Evolutionary conservation across 805 yeast species (phyloP).

Genomic region (Sugiyamaella boreocaroliniensis): DNA sequence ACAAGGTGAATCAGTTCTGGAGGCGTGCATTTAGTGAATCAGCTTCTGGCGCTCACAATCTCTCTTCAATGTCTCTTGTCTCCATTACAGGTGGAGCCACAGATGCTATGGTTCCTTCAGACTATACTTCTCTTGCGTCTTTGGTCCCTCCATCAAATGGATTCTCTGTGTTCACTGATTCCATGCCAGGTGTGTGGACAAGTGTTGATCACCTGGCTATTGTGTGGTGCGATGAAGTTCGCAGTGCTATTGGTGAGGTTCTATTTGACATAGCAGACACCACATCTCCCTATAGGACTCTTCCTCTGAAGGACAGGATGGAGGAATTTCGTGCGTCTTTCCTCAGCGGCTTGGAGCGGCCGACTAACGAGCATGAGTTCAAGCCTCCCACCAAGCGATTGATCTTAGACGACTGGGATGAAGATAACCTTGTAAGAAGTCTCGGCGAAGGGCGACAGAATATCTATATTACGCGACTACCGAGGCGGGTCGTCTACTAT

Average conservation of each 20-base stretch:
- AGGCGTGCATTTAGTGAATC: conserved; percentile 41
- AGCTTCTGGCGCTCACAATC: conserved; percentile 47
- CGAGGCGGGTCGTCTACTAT: background rate
- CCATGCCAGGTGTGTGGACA: conserved; percentile 87
- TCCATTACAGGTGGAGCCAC: conserved; percentile 82
- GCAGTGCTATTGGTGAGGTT: conserved; percentile 51
- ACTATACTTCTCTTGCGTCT: conserved; percentile 67
- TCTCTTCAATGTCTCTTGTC: conserved; percentile 54
- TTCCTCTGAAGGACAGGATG: conserved; percentile 51
- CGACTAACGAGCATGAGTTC: too few relatives aligned
- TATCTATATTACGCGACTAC: background rate
- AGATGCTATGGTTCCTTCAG: conserved; percentile 79
- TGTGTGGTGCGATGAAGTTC: conserved; percentile 87
- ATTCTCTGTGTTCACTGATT: conserved; percentile 71
- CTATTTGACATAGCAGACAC: conserved; percentile 47
- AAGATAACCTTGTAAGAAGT: background rate
- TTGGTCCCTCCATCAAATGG: conserved; percentile 69
- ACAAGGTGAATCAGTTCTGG: conserved; percentile 74
- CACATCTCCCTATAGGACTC: conserved; percentile 26
- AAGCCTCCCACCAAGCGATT: background rate
- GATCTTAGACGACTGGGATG: background rate
- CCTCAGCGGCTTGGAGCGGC: conserved; percentile 18
- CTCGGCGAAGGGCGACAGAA: background rate
- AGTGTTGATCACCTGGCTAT: conserved; percentile 88
- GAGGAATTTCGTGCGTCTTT: conserved; percentile 39